Conservation (phyloP, 176 grass and related monocot species). For the Musa itinerans region DNA sequence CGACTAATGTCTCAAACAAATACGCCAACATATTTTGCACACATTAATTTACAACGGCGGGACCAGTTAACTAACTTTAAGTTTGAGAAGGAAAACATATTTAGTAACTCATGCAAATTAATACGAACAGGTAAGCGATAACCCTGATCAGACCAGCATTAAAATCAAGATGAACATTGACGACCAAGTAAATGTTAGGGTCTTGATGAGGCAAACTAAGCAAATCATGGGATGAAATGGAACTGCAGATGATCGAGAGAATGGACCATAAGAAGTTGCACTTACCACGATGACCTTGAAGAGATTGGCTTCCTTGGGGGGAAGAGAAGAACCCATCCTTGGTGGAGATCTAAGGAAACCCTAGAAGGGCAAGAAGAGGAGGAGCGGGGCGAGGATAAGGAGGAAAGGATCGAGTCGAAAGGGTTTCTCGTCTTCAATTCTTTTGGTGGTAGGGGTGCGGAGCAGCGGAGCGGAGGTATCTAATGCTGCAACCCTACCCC, state of each 20-base stretch:
- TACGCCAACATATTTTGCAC: no score
- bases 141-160: background rate
- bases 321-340: slow-evolving; percentile 87
- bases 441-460: background rate
- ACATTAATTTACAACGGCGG: background rate
- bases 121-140: background rate
- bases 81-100: background rate
- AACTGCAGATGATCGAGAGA: slow-evolving; percentile 4
- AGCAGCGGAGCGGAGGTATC: background rate
- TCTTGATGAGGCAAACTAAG: background rate
- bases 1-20: no score
- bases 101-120: background rate
- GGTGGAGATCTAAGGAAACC: slow-evolving; percentile 23
- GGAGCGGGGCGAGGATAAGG: slow-evolving; percentile 23
- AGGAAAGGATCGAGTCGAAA: background rate
- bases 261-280: background rate
- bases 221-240: background rate
- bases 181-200: background rate
- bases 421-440: slow-evolving; percentile 20
- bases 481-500: slow-evolving; percentile 6
- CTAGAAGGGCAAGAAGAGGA: slow-evolving; percentile 5
- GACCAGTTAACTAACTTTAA: background rate
- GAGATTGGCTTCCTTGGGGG: slow-evolving; percentile 92
- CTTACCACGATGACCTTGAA: slow-evolving; percentile 99
- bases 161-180: background rate